Base-by-base conservation (phyloP, 176 grass and related monocot species). In the Eremochloa ophiuroides region DNA sequence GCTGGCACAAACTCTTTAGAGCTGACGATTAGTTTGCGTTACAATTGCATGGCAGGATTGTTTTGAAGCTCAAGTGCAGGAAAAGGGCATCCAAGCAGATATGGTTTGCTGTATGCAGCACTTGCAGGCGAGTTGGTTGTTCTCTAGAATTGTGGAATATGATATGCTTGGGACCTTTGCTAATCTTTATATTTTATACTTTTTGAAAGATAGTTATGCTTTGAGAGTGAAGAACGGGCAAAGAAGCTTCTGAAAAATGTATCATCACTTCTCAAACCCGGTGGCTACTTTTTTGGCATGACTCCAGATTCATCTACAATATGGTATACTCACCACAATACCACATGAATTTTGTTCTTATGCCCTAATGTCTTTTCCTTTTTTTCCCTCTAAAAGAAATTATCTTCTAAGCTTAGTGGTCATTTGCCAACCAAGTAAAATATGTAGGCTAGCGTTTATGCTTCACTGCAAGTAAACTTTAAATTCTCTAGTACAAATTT, bases 231-330 rank as follows among this genome's bases (percentile, higher is more conserved):
- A 77, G 93, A 98, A 20, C 84, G 76, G 53, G 84, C 93, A 58
- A 87, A 81, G 80, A 98, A 72, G 63, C 89, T 98, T 86, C 73
- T 98, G 46, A 78, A 79, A 47, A 98, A 95, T 76, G 87, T 93
- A 53, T 91, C 92, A 5, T 91, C 88, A 34, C 81, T 95, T 69
- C 86, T 98, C 81, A 98, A 91, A 80, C 96, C 90, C 62, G 87
- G 93, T 34, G 90, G 90, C 40, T 95, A 95, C 72, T 98, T 98
- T 71, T 84, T 91, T 29, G 96, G 93, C 69, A 84, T 95, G 39
- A 85, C 82, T 88, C 88, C 93, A 76, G 84, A 98, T 83, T 95
- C 96, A 80, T 98, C 96, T 80, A 98, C 88, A 51, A 88, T 98
- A 87, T 98, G 90, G 92, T 98, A 87, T 9, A 14, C 11, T 17